Percentiles rank a stretch among this genome's conserved stretches.
These are phyloP conservation scores for Fraxinus paxiana DNA, from an alignment of 305 asterid species.

Conservation along the genomic window DNA sequence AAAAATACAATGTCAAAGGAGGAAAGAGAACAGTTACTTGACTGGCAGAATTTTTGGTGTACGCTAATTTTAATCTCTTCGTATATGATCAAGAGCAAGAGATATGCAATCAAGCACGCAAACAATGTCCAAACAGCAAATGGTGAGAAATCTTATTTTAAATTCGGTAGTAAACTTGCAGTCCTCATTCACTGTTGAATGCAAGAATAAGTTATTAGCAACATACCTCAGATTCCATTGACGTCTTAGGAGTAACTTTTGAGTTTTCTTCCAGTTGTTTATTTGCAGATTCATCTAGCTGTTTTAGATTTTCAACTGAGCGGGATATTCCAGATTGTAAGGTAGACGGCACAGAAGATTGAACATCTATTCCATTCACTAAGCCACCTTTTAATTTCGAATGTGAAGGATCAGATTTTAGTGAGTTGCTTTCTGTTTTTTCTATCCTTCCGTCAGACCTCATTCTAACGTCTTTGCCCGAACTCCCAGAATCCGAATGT, in stretches of 20 bases:
- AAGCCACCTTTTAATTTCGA: conserved; percentile 46
- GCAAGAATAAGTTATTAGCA: conserved; percentile 6
- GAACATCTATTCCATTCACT: conserved; percentile 46
- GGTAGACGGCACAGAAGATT: conserved; percentile 42
- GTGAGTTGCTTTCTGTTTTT: conserved; percentile 38
- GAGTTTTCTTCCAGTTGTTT: conserved; percentile 61
- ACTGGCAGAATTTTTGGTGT: neutral
- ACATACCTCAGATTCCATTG: conserved; percentile 76
- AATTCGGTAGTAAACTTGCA: neutral
- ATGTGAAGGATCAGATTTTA: conserved; percentile 46
- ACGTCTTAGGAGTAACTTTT: conserved; percentile 48
- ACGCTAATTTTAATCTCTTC: neutral
- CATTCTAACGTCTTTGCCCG: conserved; percentile 50
- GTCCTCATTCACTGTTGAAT: neutral
- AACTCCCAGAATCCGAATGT: conserved; percentile 53
- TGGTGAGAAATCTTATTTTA: neutral
- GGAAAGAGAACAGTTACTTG: neutral
- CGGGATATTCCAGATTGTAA: conserved; percentile 35
- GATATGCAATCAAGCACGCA: neutral
- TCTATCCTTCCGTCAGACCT: conserved; percentile 63
- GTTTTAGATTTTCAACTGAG: conserved; percentile 62
- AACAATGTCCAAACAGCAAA: neutral
- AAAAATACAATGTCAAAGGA: neutral
- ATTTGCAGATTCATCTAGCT: conserved; percentile 54
- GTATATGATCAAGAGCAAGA: neutral